Evolutionary conservation across 495 filamentous ascomycete species (phyloP), one percentile per base, ranked within the genome.

Genomic region (Xylaria venustula): DNA sequence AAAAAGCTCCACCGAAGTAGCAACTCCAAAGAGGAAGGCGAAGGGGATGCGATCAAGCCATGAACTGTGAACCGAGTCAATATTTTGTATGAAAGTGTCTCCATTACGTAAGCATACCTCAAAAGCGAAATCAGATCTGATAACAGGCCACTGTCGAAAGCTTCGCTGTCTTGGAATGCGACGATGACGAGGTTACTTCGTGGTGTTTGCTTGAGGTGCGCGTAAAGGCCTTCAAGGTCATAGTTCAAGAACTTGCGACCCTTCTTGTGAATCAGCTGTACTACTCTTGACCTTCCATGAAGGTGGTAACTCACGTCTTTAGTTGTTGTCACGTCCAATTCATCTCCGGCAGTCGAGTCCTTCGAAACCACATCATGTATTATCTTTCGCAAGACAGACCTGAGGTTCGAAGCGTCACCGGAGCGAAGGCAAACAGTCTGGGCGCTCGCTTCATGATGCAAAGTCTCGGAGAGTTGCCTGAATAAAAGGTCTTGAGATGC

Each of bases 41-140:
- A 98, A 92, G 8, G 90, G 92, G 65, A 97, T 92, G n/a, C 93
- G 88, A 72, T 92, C 86, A 45, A 85, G 75, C 90, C 94, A 97
- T 9, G 89, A 91, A 64, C 91, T 93, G 61, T 9, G 42, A 54
- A 23, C 7, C 12, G 22, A 46, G 44, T 52, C 44, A 23, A 7
- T 34, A 7, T 34, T 37, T 17, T 17, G 20, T 34, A 45, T 36
- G 37, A 52, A 19, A 41, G 30, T 28, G 9, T 48, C 54, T 37
- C 7, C 8, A 9, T 23, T 34, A 25, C 12, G 11, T n/a, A 17
- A 9, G 72, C 83, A 55, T 76, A 95, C 90, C 85, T 87, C 49
- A 98, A 83, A 3, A 98, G 74, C 22, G 83, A 83, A 40, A 97
- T 79, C 26, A 96, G 71, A 70, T 97, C 92, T 1, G 84, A 85